Evolutionary conservation across 2,329 filamentous ascomycete species (phyloP).

Genomic region (Aureobasidium sp.): DNA sequence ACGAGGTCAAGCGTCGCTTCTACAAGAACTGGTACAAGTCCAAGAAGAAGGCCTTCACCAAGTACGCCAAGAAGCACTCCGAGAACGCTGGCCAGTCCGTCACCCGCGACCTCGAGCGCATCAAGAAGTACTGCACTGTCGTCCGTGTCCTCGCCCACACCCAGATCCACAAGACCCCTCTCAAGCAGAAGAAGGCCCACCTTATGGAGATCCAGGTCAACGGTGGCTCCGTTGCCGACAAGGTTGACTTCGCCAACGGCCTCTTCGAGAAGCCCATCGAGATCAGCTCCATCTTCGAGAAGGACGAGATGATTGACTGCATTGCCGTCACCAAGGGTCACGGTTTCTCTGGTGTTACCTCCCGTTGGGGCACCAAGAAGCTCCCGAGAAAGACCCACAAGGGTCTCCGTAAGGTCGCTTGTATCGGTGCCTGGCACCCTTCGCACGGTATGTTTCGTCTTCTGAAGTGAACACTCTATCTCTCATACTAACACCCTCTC

Average conservation of each 20-base stretch:
- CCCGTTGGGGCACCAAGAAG: conserved; percentile 99
- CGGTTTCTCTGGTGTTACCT: conserved; percentile 94
- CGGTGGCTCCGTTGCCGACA: conserved; percentile 89
- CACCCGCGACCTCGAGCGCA: conserved; percentile 96
- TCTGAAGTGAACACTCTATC: background rate
- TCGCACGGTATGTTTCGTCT: conserved; percentile 57
- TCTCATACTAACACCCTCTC: background rate
- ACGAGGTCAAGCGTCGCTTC: conserved; percentile 99
- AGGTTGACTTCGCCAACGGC: conserved; percentile 90
- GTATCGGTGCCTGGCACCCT: conserved; percentile 99
- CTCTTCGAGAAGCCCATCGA: conserved; percentile 99
- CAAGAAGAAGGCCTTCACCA: conserved; percentile 99
- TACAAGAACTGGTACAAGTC: conserved; percentile 99
- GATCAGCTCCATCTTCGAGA: conserved; percentile 92
- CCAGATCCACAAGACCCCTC: conserved; percentile 96
- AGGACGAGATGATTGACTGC: conserved; percentile 98
- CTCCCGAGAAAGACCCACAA: conserved; percentile 99
- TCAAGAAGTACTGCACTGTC: conserved; percentile 99
- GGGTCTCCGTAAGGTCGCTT: conserved; percentile 99
- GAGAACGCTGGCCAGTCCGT: conserved; percentile 84
- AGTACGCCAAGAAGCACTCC: conserved; percentile 99
- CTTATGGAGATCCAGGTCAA: conserved; percentile 99
- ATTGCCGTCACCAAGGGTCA: conserved; percentile 99
- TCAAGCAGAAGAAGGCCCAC: conserved; percentile 99
- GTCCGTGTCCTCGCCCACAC: conserved; percentile 99